Evolutionary conservation across 768 basidiomycete species (phyloP), one percentile per base, ranked within the genome.

Genomic region (Termitomyces sp.): DNA sequence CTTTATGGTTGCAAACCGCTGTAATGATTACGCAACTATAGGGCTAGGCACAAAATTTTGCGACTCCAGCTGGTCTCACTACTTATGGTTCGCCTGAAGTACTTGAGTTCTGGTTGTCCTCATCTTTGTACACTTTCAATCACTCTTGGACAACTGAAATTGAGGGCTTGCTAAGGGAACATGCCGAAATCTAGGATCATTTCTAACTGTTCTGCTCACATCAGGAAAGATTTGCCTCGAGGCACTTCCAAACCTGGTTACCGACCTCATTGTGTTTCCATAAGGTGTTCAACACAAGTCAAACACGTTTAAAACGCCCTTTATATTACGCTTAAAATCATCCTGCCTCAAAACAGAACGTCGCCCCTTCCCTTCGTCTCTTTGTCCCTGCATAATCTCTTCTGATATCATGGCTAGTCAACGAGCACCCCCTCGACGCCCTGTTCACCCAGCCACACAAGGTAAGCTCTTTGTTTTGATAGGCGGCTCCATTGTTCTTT

Each of bases 261-360:
- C 77, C 78, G 76, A 81, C 82, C 82, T 83, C 83, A 75, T 83
- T 82, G 82, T 78, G 29, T 64, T 60, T 67, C 71, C 71, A 73
- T 71, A 77, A 72, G 71, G 72, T 67, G 73, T 74, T 72, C 70
- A 65, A 70, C 72, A 76, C 73, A 74, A 74, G 72, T 74, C 75
- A 70, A 74, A 77, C 86, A 87, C 86, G 86, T 86, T 87, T 85
- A 78, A 84, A 85, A 81, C 85, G 82, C 80, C 83, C 82, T 80
- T 70, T 71, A 65, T 61, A 66, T 68, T 66, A 72, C 64, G 69
- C 69, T 75, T 73, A 73, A 77, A 67, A 68, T 67, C 67, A 57
- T 59, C 61, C 64, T 59, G 60, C 53, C 65, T 60, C 60, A 61
- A 40, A 69, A 47, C 64, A 64, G 56, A 66, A 64, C 69, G 66